A percentile compares a stretch with the other conserved stretches of the same genome.
Evolutionary conservation across 176 grass and related monocot genomes (phyloP).

Genomic region (Panicum miliaceum): DNA sequence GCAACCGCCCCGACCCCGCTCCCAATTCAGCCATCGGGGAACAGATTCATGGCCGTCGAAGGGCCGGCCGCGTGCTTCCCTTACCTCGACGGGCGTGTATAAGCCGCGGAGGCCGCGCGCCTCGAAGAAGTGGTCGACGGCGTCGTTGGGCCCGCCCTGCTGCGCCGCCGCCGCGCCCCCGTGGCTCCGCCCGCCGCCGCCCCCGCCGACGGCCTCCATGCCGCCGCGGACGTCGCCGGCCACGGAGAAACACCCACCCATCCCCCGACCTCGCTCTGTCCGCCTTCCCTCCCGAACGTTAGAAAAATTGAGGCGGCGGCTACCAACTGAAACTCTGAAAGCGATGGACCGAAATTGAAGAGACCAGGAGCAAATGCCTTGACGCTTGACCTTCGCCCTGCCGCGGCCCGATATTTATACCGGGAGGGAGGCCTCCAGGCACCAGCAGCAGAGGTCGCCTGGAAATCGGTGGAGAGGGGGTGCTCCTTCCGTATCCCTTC

Average conservation of each 20-base stretch:
- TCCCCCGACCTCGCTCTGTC: constrained; percentile 2
- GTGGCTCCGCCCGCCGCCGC: not conserved
- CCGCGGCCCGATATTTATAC: not conserved
- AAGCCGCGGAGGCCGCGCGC: constrained; percentile 69
- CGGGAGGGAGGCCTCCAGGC: too few relatives aligned
- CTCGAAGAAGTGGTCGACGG: constrained; percentile 73
- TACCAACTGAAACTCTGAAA: not conserved
- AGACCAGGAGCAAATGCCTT: not conserved
- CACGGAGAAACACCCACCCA: constrained; percentile 73
- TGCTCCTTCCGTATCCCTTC: not conserved
- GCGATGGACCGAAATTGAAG: not conserved
- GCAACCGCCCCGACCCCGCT: not conserved
- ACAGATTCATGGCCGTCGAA: not conserved
- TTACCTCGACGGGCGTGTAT: constrained; percentile 81
- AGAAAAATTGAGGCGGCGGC: not conserved
- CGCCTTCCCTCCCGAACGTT: not conserved
- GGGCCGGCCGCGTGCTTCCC: not conserved
- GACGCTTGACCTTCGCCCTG: not conserved
- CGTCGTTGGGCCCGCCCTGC: constrained; percentile 60
- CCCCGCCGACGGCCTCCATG: constrained; percentile 68
- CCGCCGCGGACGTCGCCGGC: constrained; percentile 72
- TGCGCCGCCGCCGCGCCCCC: not conserved
- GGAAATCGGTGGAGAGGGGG: not conserved
- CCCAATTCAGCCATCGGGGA: not conserved
- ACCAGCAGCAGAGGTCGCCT: too few relatives aligned